Conservation (phyloP, 2,329 filamentous ascomycete genomes). For the Aspergillus sp. region DNA sequence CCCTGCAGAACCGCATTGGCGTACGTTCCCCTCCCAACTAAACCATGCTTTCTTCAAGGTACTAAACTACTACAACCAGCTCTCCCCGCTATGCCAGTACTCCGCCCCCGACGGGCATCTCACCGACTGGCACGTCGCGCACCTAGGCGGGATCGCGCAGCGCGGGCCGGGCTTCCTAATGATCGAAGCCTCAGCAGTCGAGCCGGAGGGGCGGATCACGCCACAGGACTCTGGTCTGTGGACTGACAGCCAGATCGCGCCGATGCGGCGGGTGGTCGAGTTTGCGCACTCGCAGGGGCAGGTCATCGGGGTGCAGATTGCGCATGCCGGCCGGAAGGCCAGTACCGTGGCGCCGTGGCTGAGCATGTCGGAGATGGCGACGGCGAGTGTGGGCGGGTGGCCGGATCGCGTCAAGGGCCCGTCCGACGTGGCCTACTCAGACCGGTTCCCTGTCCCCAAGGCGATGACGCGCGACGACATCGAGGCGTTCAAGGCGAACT, state of each 20-base stretch:
- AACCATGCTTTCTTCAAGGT: background rate
- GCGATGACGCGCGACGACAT: slow-evolving; percentile 64
- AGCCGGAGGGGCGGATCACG: slow-evolving; percentile 69
- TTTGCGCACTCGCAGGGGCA: slow-evolving; percentile 72
- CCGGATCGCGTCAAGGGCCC: slow-evolving; percentile 48
- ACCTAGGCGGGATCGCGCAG: slow-evolving; percentile 68
- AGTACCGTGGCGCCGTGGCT: slow-evolving; percentile 47
- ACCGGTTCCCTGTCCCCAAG: slow-evolving; percentile 52
- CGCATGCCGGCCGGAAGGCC: slow-evolving; percentile 63
- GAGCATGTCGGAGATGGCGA: slow-evolving; percentile 27
- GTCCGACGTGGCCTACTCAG: slow-evolving; percentile 53
- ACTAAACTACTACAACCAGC: background rate
- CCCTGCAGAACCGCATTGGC: slow-evolving; percentile 59
- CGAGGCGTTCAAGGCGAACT: slow-evolving; percentile 52
- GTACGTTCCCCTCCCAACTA: slow-evolving; percentile 19
- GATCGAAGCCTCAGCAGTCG: slow-evolving; percentile 69
- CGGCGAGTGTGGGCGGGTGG: slow-evolving; percentile 46
- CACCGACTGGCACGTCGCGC: slow-evolving; percentile 73
- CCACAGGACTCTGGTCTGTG: slow-evolving; percentile 57
- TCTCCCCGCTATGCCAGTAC: slow-evolving; percentile 56
- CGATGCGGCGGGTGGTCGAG: slow-evolving; percentile 58
- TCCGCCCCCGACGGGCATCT: slow-evolving; percentile 60
- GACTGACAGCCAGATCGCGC: slow-evolving; percentile 72
- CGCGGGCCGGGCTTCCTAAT: slow-evolving; percentile 66
- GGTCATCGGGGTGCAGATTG: slow-evolving; percentile 70